Conservation (phyloP, 2,329 filamentous ascomycete genomes). For the Aspergillus fijiensis region DNA sequence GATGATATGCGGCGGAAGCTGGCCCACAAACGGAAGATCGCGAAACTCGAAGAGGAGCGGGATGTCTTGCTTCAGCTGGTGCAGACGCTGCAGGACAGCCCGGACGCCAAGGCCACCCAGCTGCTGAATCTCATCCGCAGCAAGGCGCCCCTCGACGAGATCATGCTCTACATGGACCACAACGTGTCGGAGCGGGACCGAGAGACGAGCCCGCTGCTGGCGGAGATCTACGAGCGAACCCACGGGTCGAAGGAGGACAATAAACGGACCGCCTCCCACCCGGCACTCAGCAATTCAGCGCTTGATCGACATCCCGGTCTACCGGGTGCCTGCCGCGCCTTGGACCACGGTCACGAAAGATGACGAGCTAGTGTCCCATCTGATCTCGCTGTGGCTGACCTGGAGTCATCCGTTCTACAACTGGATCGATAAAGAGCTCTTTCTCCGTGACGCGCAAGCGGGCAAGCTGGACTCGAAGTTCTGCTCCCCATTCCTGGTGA, state of each 20-base stretch:
- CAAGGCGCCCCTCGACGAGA: conserved; percentile 26
- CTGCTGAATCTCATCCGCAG: conserved; percentile 26
- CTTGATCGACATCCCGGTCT: conserved; percentile 16
- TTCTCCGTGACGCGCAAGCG: conserved; percentile 31
- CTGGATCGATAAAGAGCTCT: conserved; percentile 28
- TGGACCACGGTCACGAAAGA: conserved; percentile 36
- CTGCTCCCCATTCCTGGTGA: conserved; percentile 34
- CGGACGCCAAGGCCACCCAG: conserved; percentile 11
- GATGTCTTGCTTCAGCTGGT: conserved; percentile 22
- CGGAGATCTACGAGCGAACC: neutral
- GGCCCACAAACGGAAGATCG: conserved; percentile 23
- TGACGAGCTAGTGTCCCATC: conserved; percentile 32
- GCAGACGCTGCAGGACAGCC: conserved; percentile 20
- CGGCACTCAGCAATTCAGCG: neutral
- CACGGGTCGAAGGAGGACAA: no score
- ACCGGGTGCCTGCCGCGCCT: conserved; percentile 22
- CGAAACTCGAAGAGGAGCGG: conserved; percentile 24
- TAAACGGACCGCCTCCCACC: neutral
- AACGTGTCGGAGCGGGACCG: neutral
- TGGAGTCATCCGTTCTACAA: conserved; percentile 24
- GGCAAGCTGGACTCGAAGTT: conserved; percentile 23
- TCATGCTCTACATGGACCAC: conserved; percentile 15
- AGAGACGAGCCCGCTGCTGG: neutral
- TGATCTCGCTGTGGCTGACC: conserved; percentile 26
- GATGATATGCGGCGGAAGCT: conserved; percentile 18